phyloP scores from a whole-genome alignment of 73 alveolate genomes.

The Blepharisma stoltei region DNA sequence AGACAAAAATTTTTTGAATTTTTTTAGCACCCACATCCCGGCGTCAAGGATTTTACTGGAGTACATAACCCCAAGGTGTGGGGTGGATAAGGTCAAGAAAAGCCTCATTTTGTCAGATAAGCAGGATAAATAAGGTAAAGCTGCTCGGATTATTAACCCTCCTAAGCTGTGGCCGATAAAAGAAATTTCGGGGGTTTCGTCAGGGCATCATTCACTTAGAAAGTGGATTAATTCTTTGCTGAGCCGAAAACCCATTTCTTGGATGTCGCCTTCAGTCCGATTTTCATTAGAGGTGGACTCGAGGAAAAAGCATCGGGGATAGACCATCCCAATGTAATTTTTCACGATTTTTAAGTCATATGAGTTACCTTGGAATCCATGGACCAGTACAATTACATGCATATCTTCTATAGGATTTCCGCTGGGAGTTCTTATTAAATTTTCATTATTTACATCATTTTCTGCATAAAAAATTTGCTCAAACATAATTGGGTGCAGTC shows the following conservation, averaged over 20 bases:
- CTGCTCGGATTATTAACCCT: slow-evolving; percentile 73
- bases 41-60: slow-evolving; percentile 89
- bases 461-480: slow-evolving; percentile 15
- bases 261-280: slow-evolving; percentile 89
- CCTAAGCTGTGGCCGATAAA: slow-evolving; percentile 78
- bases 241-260: slow-evolving; percentile 93
- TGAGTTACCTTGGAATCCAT: slow-evolving; percentile 97
- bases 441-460: background rate
- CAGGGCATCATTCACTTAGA: slow-evolving; percentile 88
- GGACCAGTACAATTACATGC: slow-evolving; percentile 94
- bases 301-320: slow-evolving; percentile 92
- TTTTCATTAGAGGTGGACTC: slow-evolving; percentile 92
- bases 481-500: slow-evolving; percentile 25
- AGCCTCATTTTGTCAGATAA: slow-evolving; percentile 83
- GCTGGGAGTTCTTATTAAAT: background rate
- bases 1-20: slow-evolving; percentile 82
- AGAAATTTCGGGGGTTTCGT: slow-evolving; percentile 76
- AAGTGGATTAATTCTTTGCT: slow-evolving; percentile 83
- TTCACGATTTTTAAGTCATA: slow-evolving; percentile 90
- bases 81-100: slow-evolving; percentile 87
- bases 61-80: slow-evolving; percentile 92
- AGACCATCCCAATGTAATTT: slow-evolving; percentile 84
- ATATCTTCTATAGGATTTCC: slow-evolving; percentile 54
- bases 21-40: slow-evolving; percentile 97
- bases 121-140: slow-evolving; percentile 85